Evolutionary conservation across 257 asterid genomes (phyloP).

Genomic region (Jasminum sambac): DNA sequence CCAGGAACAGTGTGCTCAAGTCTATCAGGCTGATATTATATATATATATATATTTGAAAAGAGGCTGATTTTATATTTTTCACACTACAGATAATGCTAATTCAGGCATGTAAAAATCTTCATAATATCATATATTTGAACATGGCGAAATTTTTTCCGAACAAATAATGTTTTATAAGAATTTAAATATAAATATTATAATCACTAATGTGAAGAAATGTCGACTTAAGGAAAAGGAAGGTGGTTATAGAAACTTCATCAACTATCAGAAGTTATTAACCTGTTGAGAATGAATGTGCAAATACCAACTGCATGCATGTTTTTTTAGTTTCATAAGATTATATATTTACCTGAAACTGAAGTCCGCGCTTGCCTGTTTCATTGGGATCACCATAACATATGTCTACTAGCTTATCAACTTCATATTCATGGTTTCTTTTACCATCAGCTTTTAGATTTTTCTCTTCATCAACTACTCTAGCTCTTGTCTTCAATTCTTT

Average conservation of each 20-base stretch:
- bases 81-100: neutral
- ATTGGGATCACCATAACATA: conserved; percentile 43
- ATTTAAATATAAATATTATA: neutral
- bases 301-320: neutral
- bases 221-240: neutral
- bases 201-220: neutral
- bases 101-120: neutral
- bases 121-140: neutral
- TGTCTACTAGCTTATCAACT: conserved; percentile 45
- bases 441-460: conserved; percentile 22
- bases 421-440: conserved; percentile 38
- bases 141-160: neutral
- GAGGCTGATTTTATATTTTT: neutral
- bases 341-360: conserved; percentile 39
- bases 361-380: conserved; percentile 40
- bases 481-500: conserved; percentile 29
- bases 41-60: too few species aligned
- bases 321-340: conserved; percentile 17
- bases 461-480: conserved; percentile 27
- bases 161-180: neutral
- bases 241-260: conserved; percentile 4
- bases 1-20: neutral
- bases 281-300: neutral
- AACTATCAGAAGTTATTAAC: neutral
- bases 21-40: too few species aligned